These are phyloP conservation scores for Cryptosporidium ryanae DNA, from an alignment of 169 alveolate species.

Conservation along the genomic window DNA sequence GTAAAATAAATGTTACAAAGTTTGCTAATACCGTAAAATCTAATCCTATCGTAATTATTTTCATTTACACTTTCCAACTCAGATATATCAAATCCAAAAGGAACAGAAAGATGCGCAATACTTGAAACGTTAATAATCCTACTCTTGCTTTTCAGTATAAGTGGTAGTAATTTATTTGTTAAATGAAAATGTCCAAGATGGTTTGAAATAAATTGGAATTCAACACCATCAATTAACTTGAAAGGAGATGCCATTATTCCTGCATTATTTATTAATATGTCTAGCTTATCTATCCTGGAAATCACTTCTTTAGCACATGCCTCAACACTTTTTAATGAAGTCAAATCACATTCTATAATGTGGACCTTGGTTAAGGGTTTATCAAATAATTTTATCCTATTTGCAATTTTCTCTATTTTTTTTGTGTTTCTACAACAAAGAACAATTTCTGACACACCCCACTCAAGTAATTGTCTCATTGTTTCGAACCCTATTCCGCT, in stretches of 20 bases:
- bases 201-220: constrained; percentile 78
- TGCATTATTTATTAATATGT: constrained; percentile 84
- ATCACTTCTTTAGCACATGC: constrained; percentile 69
- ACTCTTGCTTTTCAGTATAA: constrained; percentile 63
- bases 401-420: constrained; percentile 51
- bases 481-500: constrained; percentile 86
- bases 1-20: constrained; percentile 73
- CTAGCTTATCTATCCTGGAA: constrained; percentile 71
- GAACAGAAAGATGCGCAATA: constrained; percentile 71
- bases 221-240: constrained; percentile 71
- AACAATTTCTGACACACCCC: constrained; percentile 82
- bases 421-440: constrained; percentile 79
- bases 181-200: constrained; percentile 81
- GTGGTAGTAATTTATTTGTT: constrained; percentile 75
- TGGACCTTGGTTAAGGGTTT: constrained; percentile 15
- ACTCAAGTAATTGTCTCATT: constrained; percentile 78
- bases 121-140: constrained; percentile 77
- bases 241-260: constrained; percentile 79
- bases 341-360: constrained; percentile 76
- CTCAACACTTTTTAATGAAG: constrained; percentile 76
- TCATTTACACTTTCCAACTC: constrained; percentile 40
- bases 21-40: constrained; percentile 73
- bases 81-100: constrained; percentile 32
- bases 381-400: constrained; percentile 3
- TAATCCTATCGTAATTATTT: constrained; percentile 12